Evolutionary conservation across 2,329 filamentous ascomycete genomes (phyloP).

Genomic region (Penicillium palitans): DNA sequence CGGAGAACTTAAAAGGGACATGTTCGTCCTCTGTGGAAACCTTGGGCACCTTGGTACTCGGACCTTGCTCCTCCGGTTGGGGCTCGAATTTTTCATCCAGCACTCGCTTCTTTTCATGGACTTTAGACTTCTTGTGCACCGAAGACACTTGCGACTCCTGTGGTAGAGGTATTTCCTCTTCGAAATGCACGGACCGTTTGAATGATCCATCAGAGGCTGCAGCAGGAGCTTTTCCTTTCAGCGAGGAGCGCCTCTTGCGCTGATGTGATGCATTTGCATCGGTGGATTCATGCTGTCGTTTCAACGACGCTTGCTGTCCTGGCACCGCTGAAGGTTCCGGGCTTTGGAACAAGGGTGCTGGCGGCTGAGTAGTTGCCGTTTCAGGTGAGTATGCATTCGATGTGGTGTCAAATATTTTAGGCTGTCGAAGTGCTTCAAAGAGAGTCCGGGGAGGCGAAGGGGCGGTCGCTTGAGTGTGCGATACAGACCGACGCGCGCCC

Average conservation of each 20-base stretch:
- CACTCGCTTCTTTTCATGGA: constrained; percentile 28
- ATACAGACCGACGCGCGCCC: not conserved
- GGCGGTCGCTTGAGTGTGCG: not conserved
- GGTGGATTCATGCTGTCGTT: not conserved
- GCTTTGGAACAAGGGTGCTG: constrained; percentile 10
- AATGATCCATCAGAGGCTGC: not conserved
- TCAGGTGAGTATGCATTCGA: constrained; percentile 1
- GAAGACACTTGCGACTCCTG: not conserved
- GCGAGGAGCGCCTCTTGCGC: constrained; percentile 6
- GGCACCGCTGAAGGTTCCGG: not conserved
- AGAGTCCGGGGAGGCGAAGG: not conserved
- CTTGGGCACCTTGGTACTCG: constrained; percentile 29
- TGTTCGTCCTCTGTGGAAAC: constrained; percentile 20
- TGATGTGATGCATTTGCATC: not conserved
- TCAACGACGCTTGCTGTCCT: not conserved
- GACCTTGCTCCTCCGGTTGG: constrained; percentile 13
- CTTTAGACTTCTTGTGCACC: not conserved
- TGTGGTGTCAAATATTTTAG: constrained; percentile 10
- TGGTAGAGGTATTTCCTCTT: not conserved
- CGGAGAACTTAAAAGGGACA: constrained; percentile 19
- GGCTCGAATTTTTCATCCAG: constrained; percentile 24
- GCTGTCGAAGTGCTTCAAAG: constrained; percentile 7
- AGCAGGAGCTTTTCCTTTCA: not conserved
- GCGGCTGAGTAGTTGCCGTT: not conserved
- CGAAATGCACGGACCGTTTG: constrained; percentile 8